Evolutionary conservation across 2,329 filamentous ascomycete species (phyloP).

Genomic region (Fusarium sp.): DNA sequence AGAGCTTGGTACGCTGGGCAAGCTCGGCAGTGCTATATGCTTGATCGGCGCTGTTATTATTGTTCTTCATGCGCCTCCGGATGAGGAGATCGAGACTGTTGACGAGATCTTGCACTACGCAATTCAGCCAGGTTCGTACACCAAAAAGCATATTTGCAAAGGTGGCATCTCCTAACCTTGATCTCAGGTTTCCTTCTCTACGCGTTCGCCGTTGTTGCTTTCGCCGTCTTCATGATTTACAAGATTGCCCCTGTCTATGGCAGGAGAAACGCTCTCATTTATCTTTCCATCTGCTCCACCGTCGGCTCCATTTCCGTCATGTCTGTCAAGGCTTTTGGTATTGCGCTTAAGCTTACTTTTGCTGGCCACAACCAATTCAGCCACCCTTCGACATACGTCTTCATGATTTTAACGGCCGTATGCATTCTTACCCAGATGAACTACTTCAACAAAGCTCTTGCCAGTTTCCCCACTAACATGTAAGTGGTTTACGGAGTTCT

Average conservation of each 20-base stretch:
- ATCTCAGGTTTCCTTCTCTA: conserved; percentile 87
- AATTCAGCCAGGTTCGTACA: conserved; percentile 80
- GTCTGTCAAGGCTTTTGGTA: conserved; percentile 98
- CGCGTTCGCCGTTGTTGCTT: conserved; percentile 80
- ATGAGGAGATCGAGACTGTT: conserved; percentile 90
- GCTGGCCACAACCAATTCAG: conserved; percentile 94
- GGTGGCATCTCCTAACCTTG: conserved; percentile 20
- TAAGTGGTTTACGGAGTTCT: conserved; percentile 59
- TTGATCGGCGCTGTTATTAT: conserved; percentile 97
- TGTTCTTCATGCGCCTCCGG: conserved; percentile 94
- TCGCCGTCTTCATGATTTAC: conserved; percentile 96
- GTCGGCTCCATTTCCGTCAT: conserved; percentile 98
- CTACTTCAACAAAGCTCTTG: conserved; percentile 98
- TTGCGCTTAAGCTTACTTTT: conserved; percentile 95
- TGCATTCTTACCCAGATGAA: conserved; percentile 99
- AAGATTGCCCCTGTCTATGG: conserved; percentile 88
- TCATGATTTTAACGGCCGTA: conserved; percentile 90
- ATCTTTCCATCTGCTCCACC: conserved; percentile 96
- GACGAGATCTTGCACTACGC: conserved; percentile 93
- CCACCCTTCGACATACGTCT: conserved; percentile 96
- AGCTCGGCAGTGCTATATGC: conserved; percentile 95
- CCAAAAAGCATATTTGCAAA: not conserved
- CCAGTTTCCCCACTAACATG: conserved; percentile 98
- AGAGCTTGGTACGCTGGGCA: conserved; percentile 88
- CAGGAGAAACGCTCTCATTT: conserved; percentile 95